These are phyloP conservation scores for Leishmania mexicana DNA, from an alignment of 208 protist genomes.

Conservation along the genomic window DNA sequence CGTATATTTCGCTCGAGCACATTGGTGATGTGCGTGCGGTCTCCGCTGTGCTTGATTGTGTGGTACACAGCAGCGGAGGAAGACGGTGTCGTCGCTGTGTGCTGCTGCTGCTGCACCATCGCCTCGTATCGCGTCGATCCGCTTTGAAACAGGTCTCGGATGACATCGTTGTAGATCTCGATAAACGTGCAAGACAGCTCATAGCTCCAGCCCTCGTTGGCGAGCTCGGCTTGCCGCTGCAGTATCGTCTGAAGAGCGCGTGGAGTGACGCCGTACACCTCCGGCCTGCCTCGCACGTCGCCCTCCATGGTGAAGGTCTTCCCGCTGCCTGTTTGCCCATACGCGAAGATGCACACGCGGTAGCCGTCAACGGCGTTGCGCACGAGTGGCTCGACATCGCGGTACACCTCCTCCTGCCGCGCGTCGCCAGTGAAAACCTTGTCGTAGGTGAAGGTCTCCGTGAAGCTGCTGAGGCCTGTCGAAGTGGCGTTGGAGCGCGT, in stretches of 20 bases:
- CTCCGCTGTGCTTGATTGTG: conserved; percentile 68
- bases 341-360: conserved; percentile 91
- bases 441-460: conserved; percentile 54
- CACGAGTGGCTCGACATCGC: conserved; percentile 90
- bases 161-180: conserved; percentile 94
- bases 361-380: conserved; percentile 92
- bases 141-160: conserved; percentile 84
- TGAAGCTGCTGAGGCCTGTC: conserved; percentile 43
- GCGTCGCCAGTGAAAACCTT: conserved; percentile 46
- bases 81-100: not conserved
- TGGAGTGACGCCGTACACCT: conserved; percentile 79
- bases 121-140: conserved; percentile 61
- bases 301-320: conserved; percentile 95
- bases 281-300: conserved; percentile 26
- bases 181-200: conserved; percentile 79
- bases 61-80: conserved; percentile 50
- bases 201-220: conserved; percentile 81
- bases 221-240: conserved; percentile 54
- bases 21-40: conserved; percentile 68
- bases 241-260: conserved; percentile 83
- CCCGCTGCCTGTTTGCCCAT: conserved; percentile 92
- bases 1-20: conserved; percentile 49
- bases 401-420: conserved; percentile 78
- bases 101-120: conserved; percentile 13
- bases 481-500: conserved; percentile 72